Evolutionary conservation across 257 asterid species (phyloP).

Genomic region (Jacaranda mimosifolia): DNA sequence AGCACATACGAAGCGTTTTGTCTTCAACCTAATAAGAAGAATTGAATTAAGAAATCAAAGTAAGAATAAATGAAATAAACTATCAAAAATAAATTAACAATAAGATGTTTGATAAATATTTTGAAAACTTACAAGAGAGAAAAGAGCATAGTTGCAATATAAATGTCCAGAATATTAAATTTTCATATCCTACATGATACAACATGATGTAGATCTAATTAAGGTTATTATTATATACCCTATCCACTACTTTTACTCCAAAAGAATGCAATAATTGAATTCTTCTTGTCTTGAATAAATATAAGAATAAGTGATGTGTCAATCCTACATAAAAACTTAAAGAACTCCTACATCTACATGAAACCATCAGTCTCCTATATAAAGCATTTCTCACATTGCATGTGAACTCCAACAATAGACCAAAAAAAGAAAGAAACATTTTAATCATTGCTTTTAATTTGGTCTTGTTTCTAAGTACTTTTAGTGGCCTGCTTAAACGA

Average conservation of each 20-base stretch:
- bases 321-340: neutral
- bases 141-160: neutral
- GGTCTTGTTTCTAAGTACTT: neutral
- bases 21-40: no score
- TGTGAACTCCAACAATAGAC: conserved; percentile 42
- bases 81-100: no score
- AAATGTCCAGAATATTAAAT: conserved; percentile 20
- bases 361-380: conserved; percentile 43
- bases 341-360: conserved; percentile 47
- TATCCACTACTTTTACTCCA: conserved; percentile 36
- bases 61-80: no score
- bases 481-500: conserved; percentile 80
- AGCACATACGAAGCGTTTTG: no score
- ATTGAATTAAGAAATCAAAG: no score
- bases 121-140: neutral
- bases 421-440: neutral
- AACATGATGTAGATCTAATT: conserved; percentile 41
- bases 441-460: neutral
- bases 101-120: no score
- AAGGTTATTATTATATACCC: conserved; percentile 35
- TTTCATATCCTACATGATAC: conserved; percentile 31
- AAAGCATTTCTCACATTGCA: conserved; percentile 44
- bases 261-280: conserved; percentile 39
- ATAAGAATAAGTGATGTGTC: conserved; percentile 9
- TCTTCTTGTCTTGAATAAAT: conserved; percentile 38